Evolutionary conservation across 2,329 filamentous ascomycete genomes (phyloP), one percentile per base, ranked within the genome.

Genomic region (Nemania sp.): DNA sequence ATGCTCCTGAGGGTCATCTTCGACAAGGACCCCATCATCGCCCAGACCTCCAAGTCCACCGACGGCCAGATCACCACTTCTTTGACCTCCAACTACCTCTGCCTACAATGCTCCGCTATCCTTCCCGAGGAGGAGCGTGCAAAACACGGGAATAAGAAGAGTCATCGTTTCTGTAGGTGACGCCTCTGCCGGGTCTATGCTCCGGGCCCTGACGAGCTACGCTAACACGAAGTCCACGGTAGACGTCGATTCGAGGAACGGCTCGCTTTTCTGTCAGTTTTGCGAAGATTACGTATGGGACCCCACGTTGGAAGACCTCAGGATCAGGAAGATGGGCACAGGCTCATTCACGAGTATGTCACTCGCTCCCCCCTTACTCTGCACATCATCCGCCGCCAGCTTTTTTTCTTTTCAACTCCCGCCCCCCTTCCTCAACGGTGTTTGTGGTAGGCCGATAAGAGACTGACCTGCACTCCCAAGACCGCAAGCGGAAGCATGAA

Each of bases 211-310:
- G 17, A 42, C 9, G 32, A 32, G n/a, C 21, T 29, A 46, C 52
- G 54, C 42, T 60, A 3, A 65, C 54, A 45, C 37, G 20, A 21
- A 5, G 20, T 56, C 45, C 25, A 39, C 10, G 2, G 18, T 67
- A 92, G 90, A 90, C 71, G 89, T 93, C 40, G 91, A 95, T 71
- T 94, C 90, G 21, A 82, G 87, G 60, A 88, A 84, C 67, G 91
- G 90, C 40, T 83, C 86, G 51, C 78, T 95, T 6, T 94, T 89
- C 75, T 95, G 91, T 74, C 89, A 92, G 66, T 87, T 91, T 72
- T 95, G 91, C 72, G 85, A 90, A 71, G 91, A 95, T 73, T 87
- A 91, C 65, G 88, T 95, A 34, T 94, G 90, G 82, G 91, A 95
- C 68, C 89, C 90, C 5, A 90, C 89, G 5, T 79, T 95, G 5